phyloP scores from a whole-genome alignment of 257 asterid genomes.

The Solanum infundibuliforme region DNA sequence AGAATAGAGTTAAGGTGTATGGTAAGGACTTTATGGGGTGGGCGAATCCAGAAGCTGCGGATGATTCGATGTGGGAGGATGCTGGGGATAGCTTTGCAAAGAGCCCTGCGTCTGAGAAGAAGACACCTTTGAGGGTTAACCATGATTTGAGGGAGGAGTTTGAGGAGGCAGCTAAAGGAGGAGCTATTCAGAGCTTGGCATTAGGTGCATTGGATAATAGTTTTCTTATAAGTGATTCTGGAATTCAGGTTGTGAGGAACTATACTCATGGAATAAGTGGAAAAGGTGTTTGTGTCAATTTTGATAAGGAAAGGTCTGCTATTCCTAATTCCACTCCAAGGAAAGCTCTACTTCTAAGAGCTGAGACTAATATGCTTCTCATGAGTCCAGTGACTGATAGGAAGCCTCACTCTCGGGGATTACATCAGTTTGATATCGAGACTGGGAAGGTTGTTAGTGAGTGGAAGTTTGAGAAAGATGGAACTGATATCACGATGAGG shows the following conservation, averaged over 20 bases:
- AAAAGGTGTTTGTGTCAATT: conserved; percentile 74
- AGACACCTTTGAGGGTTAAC: conserved; percentile 30
- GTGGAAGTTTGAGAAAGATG: conserved; percentile 97
- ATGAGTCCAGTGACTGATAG: conserved; percentile 71
- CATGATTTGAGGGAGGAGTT: conserved; percentile 74
- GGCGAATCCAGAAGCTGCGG: conserved; percentile 86
- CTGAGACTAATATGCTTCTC: conserved; percentile 94
- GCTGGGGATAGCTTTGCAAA: conserved; percentile 39
- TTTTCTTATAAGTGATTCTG: conserved; percentile 75
- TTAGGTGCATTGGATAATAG: conserved; percentile 92
- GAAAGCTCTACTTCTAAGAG: conserved; percentile 80
- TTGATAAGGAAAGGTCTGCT: conserved; percentile 37
- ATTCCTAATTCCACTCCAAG: conserved; percentile 49
- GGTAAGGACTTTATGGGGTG: conserved; percentile 94
- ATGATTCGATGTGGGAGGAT: conserved; percentile 92
- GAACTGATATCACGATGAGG: conserved; percentile 81
- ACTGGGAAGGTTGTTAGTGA: conserved; percentile 75
- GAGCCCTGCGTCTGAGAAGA: conserved; percentile 27
- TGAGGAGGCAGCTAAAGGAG: conserved; percentile 68
- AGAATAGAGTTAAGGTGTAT: conserved; percentile 65
- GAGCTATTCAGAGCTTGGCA: conserved; percentile 81
- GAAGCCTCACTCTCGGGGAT: conserved; percentile 59
- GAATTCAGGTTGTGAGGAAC: conserved; percentile 83
- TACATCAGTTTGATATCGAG: conserved; percentile 92
- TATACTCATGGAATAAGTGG: conserved; percentile 87